Conservation (phyloP, 305 asterid genomes). For the Andrographis paniculata region DNA sequence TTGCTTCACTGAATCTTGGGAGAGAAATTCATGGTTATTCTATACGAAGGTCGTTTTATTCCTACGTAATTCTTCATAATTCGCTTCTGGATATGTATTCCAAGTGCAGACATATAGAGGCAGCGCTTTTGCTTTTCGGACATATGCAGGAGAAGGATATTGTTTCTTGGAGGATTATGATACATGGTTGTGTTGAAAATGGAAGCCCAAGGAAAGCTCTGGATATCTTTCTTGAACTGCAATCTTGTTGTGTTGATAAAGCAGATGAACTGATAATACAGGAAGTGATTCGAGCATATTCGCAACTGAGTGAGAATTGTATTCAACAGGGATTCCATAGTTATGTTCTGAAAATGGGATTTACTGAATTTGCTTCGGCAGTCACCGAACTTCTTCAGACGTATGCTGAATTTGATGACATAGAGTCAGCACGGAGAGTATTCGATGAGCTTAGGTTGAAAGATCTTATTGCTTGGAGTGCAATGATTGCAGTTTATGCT, state of each 20-base stretch:
- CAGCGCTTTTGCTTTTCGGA: slow-evolving; percentile 37
- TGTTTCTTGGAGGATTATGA: slow-evolving; percentile 71
- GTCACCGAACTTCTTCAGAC: slow-evolving; percentile 61
- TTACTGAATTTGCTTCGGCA: slow-evolving; percentile 25
- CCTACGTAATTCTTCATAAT: too few species aligned
- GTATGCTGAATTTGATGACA: slow-evolving; percentile 47
- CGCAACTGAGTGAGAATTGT: slow-evolving; percentile 28
- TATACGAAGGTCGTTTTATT: too few species aligned
- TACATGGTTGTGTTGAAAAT: slow-evolving; percentile 44
- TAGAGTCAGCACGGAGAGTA: slow-evolving; percentile 43
- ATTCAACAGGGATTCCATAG: slow-evolving; percentile 43
- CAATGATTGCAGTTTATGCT: slow-evolving; percentile 54
- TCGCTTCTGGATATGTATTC: slow-evolving; percentile 57
- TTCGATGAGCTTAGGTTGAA: slow-evolving; percentile 43
- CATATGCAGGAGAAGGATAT: slow-evolving; percentile 49
- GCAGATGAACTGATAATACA: slow-evolving; percentile 31
- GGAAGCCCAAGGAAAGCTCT: slow-evolving; percentile 33
- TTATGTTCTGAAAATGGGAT: slow-evolving; percentile 48
- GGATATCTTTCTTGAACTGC: slow-evolving; percentile 38
- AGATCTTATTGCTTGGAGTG: slow-evolving; percentile 76
- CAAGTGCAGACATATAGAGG: slow-evolving; percentile 45
- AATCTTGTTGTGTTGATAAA: slow-evolving; percentile 26
- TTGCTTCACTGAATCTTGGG: too few species aligned
- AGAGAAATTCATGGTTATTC: too few species aligned
- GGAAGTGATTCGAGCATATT: slow-evolving; percentile 43